Base-by-base conservation (phyloP, 306 rosid species). In the Pyrus communis region DNA sequence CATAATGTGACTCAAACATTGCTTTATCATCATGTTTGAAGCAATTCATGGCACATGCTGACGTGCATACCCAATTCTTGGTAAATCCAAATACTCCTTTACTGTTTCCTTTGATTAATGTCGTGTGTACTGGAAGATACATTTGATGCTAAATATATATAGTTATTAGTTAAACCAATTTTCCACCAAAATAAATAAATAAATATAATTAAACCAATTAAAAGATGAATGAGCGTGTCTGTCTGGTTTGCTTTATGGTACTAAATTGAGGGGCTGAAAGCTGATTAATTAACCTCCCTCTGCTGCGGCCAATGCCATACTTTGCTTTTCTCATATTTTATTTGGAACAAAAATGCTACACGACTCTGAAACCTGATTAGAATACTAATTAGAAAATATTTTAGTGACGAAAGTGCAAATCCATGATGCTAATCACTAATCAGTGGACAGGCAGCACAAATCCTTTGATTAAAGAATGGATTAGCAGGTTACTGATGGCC, bases 51-150 rank as follows among this genome's bases (percentile, higher is more conserved):
- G 69, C 65, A 75, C 70, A 61, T 71, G 80, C 66, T 69, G 60
- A 75, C 70, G 61, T 71, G 80, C 66, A 71, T 73, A 80, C 83
- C 82, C 77, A 81, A 76, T 51, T 76, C 46, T 78, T 45, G 77
- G 85, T 77, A 46, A 61, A 65, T 61, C 21, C 54, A 82, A 28
- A 25, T 3, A 8, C 57, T 5, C 60, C 31, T 46, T 61, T 14
- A 67, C 27, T 7, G 62, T 46, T 78, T 35, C 43, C 15, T 67
- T 60, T 22, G 3, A 2, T 67, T 75, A 49, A 45, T 67, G 33
- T 8, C 80, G 71, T 22, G 43, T 74, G 0, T 31, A 30, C 9
- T 6, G 38, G 22, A 74, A 22, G 12, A 18, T 54, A 55, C 57
- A 42, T 76, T 45, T 43, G 45, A 35, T 55, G 67, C 59, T 58